Evolutionary conservation across 768 basidiomycete genomes (phyloP), one percentile per base, ranked within the genome.

Genomic region (Collybia sp.): DNA sequence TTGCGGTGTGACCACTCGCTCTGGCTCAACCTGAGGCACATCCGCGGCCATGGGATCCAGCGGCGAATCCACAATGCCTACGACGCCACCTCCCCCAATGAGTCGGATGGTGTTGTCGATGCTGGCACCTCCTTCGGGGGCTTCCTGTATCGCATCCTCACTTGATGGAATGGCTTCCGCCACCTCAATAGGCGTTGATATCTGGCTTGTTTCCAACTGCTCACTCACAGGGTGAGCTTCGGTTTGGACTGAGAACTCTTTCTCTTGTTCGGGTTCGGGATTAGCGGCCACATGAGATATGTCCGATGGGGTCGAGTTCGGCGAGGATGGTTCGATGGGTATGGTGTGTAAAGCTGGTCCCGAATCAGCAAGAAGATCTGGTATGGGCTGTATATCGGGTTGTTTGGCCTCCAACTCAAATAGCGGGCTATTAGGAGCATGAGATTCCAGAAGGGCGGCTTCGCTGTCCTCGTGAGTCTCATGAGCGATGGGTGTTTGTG

Each of bases 51-150:
- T 10, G 6, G 35, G 10, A 18, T 13, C 63, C 36, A 60, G 60
- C 33, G 63, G 61, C 2, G 53, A 52, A 19, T 53, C 33, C 5
- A 60, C 60, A 13, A 58, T 48, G 16, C 79, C 79, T 25, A 65
- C 58, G 17, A 67, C 61, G 13, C 78, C 78, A 15, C 75, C 75
- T 2, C 72, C 76, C 15, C 80, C 82, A n/a, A 85, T 73, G 12
- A 85, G 59, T 37, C 79, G 76, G 43, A 85, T 71, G 11, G 78
- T 80, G 10, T 70, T 64, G 39, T 25, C 25, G 8, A 25, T 8
- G 25, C 8, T 25, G 25, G 25, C 25, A 8, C 8, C 8, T 3
- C 8, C 25, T 25, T 71, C 69, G 15, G 69, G 56, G 16, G 60
- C 54, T 19, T 57, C 51, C 8, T 48, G 53, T 11, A 44, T 43